phyloP scores from a whole-genome alignment of 176 grass and related monocot species.

The Oryza punctata region DNA sequence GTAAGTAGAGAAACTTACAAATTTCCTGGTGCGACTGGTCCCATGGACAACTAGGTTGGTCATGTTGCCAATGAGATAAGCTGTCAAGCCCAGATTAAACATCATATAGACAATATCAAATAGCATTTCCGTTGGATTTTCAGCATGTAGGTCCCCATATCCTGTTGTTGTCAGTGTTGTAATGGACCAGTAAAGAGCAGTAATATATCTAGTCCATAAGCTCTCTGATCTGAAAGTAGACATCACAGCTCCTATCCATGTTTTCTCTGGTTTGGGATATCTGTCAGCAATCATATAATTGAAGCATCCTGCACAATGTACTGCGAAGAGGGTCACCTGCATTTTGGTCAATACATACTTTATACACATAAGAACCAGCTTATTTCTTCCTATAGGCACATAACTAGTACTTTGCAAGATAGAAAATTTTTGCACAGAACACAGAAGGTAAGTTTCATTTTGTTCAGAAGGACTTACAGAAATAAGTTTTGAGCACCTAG shows the following conservation, averaged over 20 bases:
- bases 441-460: background rate
- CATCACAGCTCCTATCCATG: slow-evolving; percentile 96
- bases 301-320: slow-evolving; percentile 92
- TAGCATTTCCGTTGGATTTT: slow-evolving; percentile 91
- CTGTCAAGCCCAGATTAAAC: slow-evolving; percentile 96
- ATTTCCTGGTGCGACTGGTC: slow-evolving; percentile 83
- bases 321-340: slow-evolving; percentile 94
- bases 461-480: slow-evolving; percentile 58
- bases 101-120: slow-evolving; percentile 97
- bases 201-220: slow-evolving; percentile 91
- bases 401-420: background rate
- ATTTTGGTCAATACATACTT: slow-evolving; percentile 39
- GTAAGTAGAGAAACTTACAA: slow-evolving; percentile 66
- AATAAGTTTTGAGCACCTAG: slow-evolving; percentile 89
- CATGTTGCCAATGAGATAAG: slow-evolving; percentile 98
- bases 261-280: slow-evolving; percentile 74
- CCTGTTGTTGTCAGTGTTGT: slow-evolving; percentile 96
- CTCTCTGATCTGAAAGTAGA: slow-evolving; percentile 81
- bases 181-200: slow-evolving; percentile 97
- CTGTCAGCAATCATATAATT: slow-evolving; percentile 99
- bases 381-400: slow-evolving; percentile 18
- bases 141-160: slow-evolving; percentile 96
- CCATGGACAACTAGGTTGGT: slow-evolving; percentile 98
- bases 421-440: background rate
- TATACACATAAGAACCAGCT: slow-evolving; percentile 14